Conservation (phyloP, 257 asterid species). For the Solanum lignicaule region DNA sequence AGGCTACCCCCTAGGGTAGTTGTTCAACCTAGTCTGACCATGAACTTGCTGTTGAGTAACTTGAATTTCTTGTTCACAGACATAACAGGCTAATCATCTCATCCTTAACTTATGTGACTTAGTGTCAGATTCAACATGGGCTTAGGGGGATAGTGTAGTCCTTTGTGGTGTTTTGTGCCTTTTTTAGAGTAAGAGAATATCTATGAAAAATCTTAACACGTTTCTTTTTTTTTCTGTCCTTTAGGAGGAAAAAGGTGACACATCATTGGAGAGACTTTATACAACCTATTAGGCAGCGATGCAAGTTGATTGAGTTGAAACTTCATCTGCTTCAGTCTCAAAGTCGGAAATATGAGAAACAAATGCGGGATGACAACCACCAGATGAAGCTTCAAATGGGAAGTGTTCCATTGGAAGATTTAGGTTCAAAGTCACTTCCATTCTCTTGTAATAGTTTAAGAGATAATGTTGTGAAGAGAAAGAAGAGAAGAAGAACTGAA, state of each 20-base stretch:
- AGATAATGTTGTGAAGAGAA: constrained; percentile 1
- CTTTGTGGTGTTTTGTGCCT: background rate
- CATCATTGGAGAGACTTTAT: constrained; percentile 8
- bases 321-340: background rate
- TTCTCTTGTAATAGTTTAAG: background rate
- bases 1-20: background rate
- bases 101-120: background rate
- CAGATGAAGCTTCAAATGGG: background rate
- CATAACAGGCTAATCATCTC: background rate
- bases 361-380: background rate
- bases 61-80: background rate
- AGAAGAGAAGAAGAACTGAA: constrained; percentile 11
- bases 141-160: background rate
- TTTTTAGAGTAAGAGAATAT: background rate
- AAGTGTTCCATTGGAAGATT: background rate
- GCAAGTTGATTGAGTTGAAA: constrained; percentile 9
- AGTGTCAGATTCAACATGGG: background rate
- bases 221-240: background rate
- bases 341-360: constrained; percentile 4
- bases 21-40: background rate
- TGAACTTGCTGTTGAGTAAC: background rate
- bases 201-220: background rate
- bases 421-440: constrained; percentile 7
- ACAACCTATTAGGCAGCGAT: constrained; percentile 2
- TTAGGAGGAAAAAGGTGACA: constrained; percentile 4